Percentiles rank a stretch among this genome's conserved stretches.
phyloP scores from a whole-genome alignment of 305 asterid genomes.

The Coffea humblotiana region DNA sequence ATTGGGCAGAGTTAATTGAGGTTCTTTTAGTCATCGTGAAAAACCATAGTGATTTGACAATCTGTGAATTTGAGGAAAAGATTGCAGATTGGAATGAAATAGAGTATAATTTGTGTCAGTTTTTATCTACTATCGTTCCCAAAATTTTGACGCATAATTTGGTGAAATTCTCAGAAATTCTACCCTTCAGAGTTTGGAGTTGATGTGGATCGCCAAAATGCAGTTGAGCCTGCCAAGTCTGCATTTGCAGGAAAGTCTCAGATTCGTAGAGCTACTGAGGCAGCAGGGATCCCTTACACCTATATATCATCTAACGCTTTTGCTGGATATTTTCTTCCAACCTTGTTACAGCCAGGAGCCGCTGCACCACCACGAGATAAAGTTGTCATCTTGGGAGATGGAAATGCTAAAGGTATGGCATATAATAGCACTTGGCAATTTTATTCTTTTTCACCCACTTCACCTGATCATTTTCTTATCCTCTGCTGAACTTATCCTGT shows the following conservation, averaged over 20 bases:
- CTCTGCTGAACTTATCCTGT: too few relatives aligned
- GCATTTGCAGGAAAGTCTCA: too few relatives aligned
- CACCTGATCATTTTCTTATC: too few relatives aligned
- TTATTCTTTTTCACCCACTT: too few relatives aligned
- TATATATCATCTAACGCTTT: constrained; percentile 45
- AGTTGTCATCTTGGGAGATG: constrained; percentile 53
- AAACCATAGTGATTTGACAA: too few relatives aligned
- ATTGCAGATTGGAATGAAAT: neutral
- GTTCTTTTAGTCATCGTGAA: too few relatives aligned
- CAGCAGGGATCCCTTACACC: constrained; percentile 69
- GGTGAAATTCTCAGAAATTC: constrained; percentile 46
- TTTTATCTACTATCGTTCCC: neutral
- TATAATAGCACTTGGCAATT: too few relatives aligned
- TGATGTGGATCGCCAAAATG: constrained; percentile 55
- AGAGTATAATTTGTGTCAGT: neutral
- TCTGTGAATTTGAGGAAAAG: too few relatives aligned
- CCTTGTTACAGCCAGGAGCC: constrained; percentile 47
- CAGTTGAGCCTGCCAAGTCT: constrained; percentile 70
- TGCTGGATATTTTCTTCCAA: constrained; percentile 63
- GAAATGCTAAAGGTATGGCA: too few relatives aligned
- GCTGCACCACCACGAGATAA: constrained; percentile 65
- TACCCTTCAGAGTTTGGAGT: constrained; percentile 76
- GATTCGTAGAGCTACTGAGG: too few relatives aligned
- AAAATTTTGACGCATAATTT: neutral
- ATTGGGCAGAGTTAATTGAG: too few relatives aligned